Conservation (phyloP, 352 stramenopile genomes). For the Phytopythium chamaehyphon region DNA sequence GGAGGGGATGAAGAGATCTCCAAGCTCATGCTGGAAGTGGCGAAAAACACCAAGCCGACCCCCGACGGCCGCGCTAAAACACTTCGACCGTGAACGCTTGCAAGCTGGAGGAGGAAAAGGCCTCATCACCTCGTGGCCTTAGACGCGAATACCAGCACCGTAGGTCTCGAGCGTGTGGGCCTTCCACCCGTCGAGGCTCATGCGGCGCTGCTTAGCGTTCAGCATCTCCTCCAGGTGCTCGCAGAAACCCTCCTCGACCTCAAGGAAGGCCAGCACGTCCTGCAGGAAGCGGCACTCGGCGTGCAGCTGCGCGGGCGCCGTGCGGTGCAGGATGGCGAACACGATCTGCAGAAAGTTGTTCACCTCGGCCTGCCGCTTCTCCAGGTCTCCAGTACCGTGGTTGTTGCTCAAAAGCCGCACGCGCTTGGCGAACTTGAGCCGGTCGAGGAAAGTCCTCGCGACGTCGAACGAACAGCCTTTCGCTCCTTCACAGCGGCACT, state of each 20-base stretch:
- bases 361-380: conserved; percentile 70
- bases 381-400: conserved; percentile 38
- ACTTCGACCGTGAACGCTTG: conserved; percentile 30
- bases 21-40: conserved; percentile 10
- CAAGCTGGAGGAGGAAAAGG: background rate
- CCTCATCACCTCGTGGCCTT: too few relatives aligned
- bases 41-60: conserved; percentile 6
- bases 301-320: conserved; percentile 62
- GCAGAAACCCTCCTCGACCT: conserved; percentile 71
- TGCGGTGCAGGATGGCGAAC: conserved; percentile 75
- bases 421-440: conserved; percentile 58
- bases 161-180: conserved; percentile 68
- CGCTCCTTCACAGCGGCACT: conserved; percentile 53
- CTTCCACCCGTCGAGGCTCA: conserved; percentile 80
- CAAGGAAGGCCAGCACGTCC: conserved; percentile 75
- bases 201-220: conserved; percentile 54
- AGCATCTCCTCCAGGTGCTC: conserved; percentile 65
- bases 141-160: conserved; percentile 67
- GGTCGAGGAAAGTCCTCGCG: conserved; percentile 66
- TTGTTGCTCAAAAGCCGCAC: conserved; percentile 65
- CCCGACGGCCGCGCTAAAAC: conserved; percentile 8
- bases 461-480: conserved; percentile 68
- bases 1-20: background rate
- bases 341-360: conserved; percentile 82
- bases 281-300: conserved; percentile 75